phyloP scores from a whole-genome alignment of 192 early-diverging fungal genomes.

The Linnemannia schmuckeri region DNA sequence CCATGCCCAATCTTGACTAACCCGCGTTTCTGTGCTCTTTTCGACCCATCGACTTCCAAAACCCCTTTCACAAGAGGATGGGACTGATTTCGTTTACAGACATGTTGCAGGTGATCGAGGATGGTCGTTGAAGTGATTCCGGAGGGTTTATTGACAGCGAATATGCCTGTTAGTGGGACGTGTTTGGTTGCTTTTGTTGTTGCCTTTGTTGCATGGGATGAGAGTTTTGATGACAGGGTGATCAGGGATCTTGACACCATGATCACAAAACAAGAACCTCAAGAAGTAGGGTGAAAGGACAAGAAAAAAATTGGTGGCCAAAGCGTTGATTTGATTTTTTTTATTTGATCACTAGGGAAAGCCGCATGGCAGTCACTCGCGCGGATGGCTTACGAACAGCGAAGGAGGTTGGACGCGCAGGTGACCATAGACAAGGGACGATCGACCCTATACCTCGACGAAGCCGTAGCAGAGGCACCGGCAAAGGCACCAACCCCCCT shows the following conservation, averaged over 20 bases:
- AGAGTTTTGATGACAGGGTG: background rate
- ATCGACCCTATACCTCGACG: background rate
- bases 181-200: background rate
- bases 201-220: background rate
- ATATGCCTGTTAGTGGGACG: conserved; percentile 53
- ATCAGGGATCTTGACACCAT: background rate
- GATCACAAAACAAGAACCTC: background rate
- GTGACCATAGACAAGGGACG: background rate
- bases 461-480: background rate
- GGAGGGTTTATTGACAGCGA: conserved; percentile 65
- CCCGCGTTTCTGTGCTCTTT: conserved; percentile 30
- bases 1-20: conserved; percentile 70
- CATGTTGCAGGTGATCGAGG: conserved; percentile 51
- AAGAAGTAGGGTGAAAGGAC: background rate
- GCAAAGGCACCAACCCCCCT: background rate
- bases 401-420: background rate
- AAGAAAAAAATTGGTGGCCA: background rate
- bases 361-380: background rate
- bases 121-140: conserved; percentile 61
- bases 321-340: conserved; percentile 14
- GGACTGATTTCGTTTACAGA: conserved; percentile 22
- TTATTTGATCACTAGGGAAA: background rate
- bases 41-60: conserved; percentile 29
- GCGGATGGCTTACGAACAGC: background rate
- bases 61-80: conserved; percentile 20